Conservation (phyloP, 2,329 filamentous ascomycete genomes). For the Xylariales sp. region DNA sequence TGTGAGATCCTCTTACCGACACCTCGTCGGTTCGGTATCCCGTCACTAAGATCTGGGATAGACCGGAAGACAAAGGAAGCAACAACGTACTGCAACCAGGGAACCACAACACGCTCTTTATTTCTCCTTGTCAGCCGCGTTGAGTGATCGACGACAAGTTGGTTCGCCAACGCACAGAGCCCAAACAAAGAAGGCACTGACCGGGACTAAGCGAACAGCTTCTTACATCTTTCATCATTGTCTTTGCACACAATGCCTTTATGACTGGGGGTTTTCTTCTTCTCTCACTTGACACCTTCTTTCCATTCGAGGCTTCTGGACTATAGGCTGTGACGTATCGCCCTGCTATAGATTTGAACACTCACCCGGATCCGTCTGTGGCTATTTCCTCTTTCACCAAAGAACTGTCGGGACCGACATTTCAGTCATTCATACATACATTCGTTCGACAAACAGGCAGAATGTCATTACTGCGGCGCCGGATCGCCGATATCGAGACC, state of each 20-base stretch:
- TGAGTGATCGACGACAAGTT: background rate
- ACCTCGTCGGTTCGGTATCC: background rate
- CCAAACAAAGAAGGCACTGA: background rate
- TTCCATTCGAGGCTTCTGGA: slow-evolving; percentile 20
- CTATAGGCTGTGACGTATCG: slow-evolving; percentile 11
- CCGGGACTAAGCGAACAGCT: slow-evolving; percentile 1
- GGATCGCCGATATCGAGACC: slow-evolving; percentile 26
- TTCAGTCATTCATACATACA: slow-evolving; percentile 10
- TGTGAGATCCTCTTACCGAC: background rate
- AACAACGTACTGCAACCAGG: background rate
- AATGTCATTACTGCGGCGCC: slow-evolving; percentile 28
- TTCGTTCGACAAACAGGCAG: slow-evolving; percentile 9
- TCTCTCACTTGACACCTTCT: slow-evolving; percentile 16
- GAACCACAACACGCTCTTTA: background rate
- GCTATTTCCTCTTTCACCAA: background rate
- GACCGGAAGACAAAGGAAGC: background rate
- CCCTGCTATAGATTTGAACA: slow-evolving; percentile 18
- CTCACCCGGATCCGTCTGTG: slow-evolving; percentile 1
- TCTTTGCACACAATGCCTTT: slow-evolving; percentile 25
- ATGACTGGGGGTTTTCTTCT: no score
- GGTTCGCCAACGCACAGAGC: background rate
- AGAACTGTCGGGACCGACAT: background rate
- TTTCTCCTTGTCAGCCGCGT: background rate
- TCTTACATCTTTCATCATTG: slow-evolving; percentile 11
- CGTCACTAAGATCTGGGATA: background rate